Percentiles rank a stretch among this genome's conserved stretches.
Evolutionary conservation across 768 basidiomycete genomes (phyloP).

Genomic region (Russula vinacea): DNA sequence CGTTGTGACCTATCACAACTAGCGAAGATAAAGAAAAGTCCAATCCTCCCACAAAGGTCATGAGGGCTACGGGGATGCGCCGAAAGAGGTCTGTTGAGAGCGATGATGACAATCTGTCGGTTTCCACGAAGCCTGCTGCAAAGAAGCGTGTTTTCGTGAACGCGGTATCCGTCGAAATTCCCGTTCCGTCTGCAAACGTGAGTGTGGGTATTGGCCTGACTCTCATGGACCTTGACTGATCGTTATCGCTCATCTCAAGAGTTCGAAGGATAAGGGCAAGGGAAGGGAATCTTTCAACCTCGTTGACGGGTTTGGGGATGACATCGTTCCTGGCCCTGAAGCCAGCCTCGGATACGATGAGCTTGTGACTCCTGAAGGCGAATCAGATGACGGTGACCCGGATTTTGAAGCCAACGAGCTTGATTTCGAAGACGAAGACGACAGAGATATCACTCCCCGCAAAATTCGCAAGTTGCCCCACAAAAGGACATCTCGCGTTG

Average conservation of each 20-base stretch:
- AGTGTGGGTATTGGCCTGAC: slow-evolving; percentile 27
- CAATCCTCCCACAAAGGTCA: slow-evolving; percentile 30
- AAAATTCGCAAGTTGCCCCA: slow-evolving; percentile 6
- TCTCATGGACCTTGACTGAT: slow-evolving; percentile 10
- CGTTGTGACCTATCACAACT: slow-evolving; percentile 21
- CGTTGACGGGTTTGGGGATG: slow-evolving; percentile 6
- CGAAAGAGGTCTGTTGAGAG: slow-evolving; percentile 33
- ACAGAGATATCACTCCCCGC: slow-evolving; percentile 10
- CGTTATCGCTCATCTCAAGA: slow-evolving; percentile 23
- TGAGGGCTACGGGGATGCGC: slow-evolving; percentile 13
- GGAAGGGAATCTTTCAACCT: slow-evolving; percentile 13
- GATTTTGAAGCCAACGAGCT: slow-evolving; percentile 51
- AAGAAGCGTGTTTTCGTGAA: slow-evolving; percentile 30
- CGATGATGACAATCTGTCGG: slow-evolving; percentile 42
- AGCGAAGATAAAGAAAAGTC: slow-evolving; percentile 23
- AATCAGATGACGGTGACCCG: slow-evolving; percentile 32
- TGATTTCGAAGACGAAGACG: slow-evolving; percentile 39
- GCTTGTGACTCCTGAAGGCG: slow-evolving; percentile 14
- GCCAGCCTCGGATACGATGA: slow-evolving; percentile 35
- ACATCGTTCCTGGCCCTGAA: slow-evolving; percentile 52
- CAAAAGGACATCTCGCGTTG: slow-evolving; percentile 4
- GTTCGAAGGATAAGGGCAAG: slow-evolving; percentile 26
- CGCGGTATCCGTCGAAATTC: slow-evolving; percentile 33
- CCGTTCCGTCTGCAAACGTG: slow-evolving; percentile 12
- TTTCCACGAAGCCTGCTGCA: slow-evolving; percentile 24